Evolutionary conservation across 2,329 filamentous ascomycete species (phyloP).

Genomic region (Aspergillus piperis): DNA sequence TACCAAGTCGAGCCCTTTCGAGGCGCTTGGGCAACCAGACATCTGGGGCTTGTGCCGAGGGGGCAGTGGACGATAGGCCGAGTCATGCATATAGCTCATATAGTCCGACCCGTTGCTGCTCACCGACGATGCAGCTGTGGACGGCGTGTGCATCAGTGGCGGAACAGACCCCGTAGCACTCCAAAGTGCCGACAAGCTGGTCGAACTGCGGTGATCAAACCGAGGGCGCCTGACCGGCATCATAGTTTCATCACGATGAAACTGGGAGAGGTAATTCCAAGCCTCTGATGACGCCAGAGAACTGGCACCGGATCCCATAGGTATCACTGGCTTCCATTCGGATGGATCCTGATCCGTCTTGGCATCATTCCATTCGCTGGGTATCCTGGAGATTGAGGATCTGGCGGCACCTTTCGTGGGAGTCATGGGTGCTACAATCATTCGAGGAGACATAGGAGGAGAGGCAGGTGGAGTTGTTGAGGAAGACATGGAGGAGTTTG

Average conservation of each 20-base stretch:
- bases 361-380: conserved; percentile 37
- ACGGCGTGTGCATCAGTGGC: conserved; percentile 41
- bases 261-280: conserved; percentile 47
- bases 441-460: conserved; percentile 38
- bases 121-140: conserved; percentile 42
- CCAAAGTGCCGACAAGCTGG: conserved; percentile 36
- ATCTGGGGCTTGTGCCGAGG: conserved; percentile 45
- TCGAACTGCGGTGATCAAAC: conserved; percentile 29
- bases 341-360: conserved; percentile 51
- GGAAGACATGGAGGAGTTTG: conserved; percentile 31
- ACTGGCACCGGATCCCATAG: conserved; percentile 18
- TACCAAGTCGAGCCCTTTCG: conserved; percentile 43
- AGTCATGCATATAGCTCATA: conserved; percentile 30
- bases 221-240: conserved; percentile 22
- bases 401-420: conserved; percentile 33
- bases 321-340: conserved; percentile 53
- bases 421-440: conserved; percentile 40
- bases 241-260: conserved; percentile 37
- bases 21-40: conserved; percentile 30
- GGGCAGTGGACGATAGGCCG: conserved; percentile 38
- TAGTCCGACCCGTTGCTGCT: conserved; percentile 40
- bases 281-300: conserved; percentile 42
- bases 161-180: conserved; percentile 28
- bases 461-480: conserved; percentile 36
- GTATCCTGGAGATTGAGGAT: conserved; percentile 41